Conservation (phyloP, 108 stramenopile species). For the Craspedostauros australis region DNA sequence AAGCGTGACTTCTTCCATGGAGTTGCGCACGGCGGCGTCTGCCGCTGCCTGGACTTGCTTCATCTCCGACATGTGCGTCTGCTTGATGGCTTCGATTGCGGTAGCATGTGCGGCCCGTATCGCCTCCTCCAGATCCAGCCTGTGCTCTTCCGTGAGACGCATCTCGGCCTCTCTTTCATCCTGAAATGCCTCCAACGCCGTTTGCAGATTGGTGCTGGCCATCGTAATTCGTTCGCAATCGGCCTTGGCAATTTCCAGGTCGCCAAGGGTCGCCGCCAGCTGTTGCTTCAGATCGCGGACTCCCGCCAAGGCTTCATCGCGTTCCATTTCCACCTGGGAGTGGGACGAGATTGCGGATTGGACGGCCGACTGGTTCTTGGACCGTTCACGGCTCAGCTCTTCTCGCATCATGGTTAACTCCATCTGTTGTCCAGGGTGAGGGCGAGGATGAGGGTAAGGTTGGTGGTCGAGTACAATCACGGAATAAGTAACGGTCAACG, state of each 20-base stretch:
- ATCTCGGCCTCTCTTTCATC: slow-evolving; percentile 81
- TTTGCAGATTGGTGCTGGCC: slow-evolving; percentile 69
- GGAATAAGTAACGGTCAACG: no score
- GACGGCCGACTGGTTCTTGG: slow-evolving; percentile 33
- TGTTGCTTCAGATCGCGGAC: slow-evolving; percentile 65
- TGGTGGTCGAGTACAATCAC: no score
- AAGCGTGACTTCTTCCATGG: slow-evolving; percentile 49
- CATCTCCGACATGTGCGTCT: slow-evolving; percentile 56
- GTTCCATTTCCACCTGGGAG: slow-evolving; percentile 45
- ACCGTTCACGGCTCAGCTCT: slow-evolving; percentile 59
- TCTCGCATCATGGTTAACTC: slow-evolving; percentile 75
- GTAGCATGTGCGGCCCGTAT: slow-evolving; percentile 63
- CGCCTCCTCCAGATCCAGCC: slow-evolving; percentile 50
- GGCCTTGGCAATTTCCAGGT: slow-evolving; percentile 68
- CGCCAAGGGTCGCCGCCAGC: slow-evolving; percentile 62
- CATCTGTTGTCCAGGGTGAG: slow-evolving; percentile 30
- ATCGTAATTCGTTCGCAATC: slow-evolving; percentile 61
- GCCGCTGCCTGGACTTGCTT: slow-evolving; percentile 52
- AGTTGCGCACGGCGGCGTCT: slow-evolving; percentile 46
- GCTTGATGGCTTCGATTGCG: slow-evolving; percentile 45
- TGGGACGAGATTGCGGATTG: slow-evolving; percentile 32
- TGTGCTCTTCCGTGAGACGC: slow-evolving; percentile 62
- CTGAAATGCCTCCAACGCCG: slow-evolving; percentile 79
- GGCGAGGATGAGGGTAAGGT: no score
- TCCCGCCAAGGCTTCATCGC: slow-evolving; percentile 54